Evolutionary conservation across 1,284 basidiomycete genomes (phyloP).

Genomic region (Naganishia sp.): DNA sequence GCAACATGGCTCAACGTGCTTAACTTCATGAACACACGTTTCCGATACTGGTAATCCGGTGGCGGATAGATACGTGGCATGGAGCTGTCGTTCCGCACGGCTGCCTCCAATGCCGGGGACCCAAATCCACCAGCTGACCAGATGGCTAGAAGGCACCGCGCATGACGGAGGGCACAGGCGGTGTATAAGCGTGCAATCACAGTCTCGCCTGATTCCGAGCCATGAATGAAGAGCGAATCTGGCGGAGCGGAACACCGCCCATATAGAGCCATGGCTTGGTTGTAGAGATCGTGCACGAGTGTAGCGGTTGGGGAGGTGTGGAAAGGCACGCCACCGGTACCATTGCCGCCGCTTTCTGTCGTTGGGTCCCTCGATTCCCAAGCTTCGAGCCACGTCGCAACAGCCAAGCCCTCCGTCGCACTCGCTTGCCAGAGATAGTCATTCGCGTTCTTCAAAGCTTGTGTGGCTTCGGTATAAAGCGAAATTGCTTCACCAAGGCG

Average conservation of each 20-base stretch:
- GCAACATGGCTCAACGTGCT: slow-evolving; percentile 67
- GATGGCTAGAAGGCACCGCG: slow-evolving; percentile 61
- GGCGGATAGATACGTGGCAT: slow-evolving; percentile 42
- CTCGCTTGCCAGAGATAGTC: slow-evolving; percentile 86
- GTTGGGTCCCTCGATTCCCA: slow-evolving; percentile 70
- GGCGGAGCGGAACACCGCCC: slow-evolving; percentile 27
- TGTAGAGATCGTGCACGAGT: slow-evolving; percentile 33
- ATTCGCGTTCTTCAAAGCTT: slow-evolving; percentile 67
- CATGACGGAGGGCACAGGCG: slow-evolving; percentile 46
- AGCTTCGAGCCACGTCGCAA: slow-evolving; percentile 72
- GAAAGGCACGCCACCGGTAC: slow-evolving; percentile 41
- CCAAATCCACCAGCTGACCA: slow-evolving; percentile 89
- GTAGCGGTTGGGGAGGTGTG: slow-evolving; percentile 33
- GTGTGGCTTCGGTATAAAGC: slow-evolving; percentile 81
- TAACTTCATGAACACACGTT: slow-evolving; percentile 60
- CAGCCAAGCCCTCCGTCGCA: slow-evolving; percentile 77
- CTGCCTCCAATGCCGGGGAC: slow-evolving; percentile 65
- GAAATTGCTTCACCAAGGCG: slow-evolving; percentile 73
- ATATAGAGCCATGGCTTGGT: slow-evolving; percentile 33
- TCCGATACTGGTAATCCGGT: slow-evolving; percentile 29
- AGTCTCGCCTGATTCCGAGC: slow-evolving; percentile 47
- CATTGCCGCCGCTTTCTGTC: slow-evolving; percentile 25
- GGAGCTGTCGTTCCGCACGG: slow-evolving; percentile 59
- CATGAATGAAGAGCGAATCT: slow-evolving; percentile 31
- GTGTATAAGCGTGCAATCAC: slow-evolving; percentile 51